These are phyloP conservation scores for Calonectria pseudoturangicola DNA, from an alignment of 2,329 filamentous ascomycete genomes.

Conservation along the genomic window DNA sequence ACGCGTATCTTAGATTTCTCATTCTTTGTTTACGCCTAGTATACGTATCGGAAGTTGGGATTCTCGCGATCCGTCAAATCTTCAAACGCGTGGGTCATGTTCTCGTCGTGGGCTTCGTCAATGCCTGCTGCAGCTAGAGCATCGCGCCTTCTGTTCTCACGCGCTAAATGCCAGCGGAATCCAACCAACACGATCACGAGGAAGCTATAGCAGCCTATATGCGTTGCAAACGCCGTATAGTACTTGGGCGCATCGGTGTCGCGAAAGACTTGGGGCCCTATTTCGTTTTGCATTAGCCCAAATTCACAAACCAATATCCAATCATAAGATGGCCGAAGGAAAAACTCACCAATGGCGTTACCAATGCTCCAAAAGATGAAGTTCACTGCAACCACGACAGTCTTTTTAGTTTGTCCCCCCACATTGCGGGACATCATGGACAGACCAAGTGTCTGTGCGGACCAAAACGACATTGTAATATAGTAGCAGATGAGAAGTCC, in stretches of 20 bases:
- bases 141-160: constrained; percentile 76
- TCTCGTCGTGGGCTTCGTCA: constrained; percentile 59
- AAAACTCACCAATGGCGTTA: constrained; percentile 67
- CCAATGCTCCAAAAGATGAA: constrained; percentile 82
- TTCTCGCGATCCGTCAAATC: constrained; percentile 79
- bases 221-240: constrained; percentile 82
- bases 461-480: constrained; percentile 86
- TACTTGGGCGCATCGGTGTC: constrained; percentile 73
- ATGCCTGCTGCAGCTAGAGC: constrained; percentile 64
- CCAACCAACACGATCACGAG: constrained; percentile 75
- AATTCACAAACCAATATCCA: background rate
- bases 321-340: no score
- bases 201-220: constrained; percentile 80
- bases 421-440: constrained; percentile 82
- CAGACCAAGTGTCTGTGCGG: constrained; percentile 79
- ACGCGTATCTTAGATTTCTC: no score
- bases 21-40: constrained; percentile 53
- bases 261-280: background rate
- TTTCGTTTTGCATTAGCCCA: background rate
- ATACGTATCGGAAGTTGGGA: constrained; percentile 75
- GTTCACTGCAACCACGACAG: constrained; percentile 79
- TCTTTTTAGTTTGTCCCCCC: constrained; percentile 84
- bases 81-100: constrained; percentile 71
- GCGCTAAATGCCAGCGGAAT: constrained; percentile 74
- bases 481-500: constrained; percentile 85